Percentiles rank a stretch among this genome's conserved stretches.
Evolutionary conservation across 1,284 basidiomycete genomes (phyloP).

Genomic region (Papiliotrema terrestris): DNA sequence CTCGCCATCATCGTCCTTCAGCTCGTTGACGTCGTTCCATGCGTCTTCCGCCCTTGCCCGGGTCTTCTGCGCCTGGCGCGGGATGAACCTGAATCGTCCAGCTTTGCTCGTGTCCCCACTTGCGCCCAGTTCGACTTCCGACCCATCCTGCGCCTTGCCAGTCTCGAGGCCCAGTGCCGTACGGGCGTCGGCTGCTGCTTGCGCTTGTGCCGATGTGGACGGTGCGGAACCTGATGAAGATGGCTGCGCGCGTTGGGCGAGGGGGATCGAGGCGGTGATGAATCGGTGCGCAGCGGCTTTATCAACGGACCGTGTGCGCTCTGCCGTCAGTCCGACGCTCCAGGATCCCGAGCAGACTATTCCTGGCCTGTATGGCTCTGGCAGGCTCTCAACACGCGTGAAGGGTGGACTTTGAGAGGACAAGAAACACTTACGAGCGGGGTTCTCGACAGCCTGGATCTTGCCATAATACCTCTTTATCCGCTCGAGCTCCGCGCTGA

Average conservation of each 20-base stretch:
- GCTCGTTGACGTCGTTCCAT: too few relatives aligned
- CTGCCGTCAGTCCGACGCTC: background rate
- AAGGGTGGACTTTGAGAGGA: too few relatives aligned
- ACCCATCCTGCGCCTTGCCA: background rate
- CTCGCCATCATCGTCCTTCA: background rate
- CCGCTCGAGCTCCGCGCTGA: slow-evolving; percentile 40
- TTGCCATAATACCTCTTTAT: slow-evolving; percentile 45
- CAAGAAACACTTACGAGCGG: background rate
- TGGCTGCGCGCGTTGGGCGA: slow-evolving; percentile 14
- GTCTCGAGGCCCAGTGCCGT: background rate
- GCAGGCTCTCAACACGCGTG: too few relatives aligned
- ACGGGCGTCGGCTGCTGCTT: slow-evolving; percentile 15
- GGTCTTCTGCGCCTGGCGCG: slow-evolving; percentile 18
- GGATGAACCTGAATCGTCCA: slow-evolving; percentile 28
- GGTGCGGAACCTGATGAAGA: slow-evolving; percentile 6
- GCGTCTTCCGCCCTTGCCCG: slow-evolving; percentile 8
- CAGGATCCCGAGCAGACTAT: too few relatives aligned
- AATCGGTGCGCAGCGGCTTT: slow-evolving; percentile 35
- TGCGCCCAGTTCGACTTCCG: background rate
- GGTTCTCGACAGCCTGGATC: slow-evolving; percentile 32
- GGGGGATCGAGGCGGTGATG: slow-evolving; percentile 31
- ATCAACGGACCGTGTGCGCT: slow-evolving; percentile 25
- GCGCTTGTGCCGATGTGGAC: slow-evolving; percentile 9
- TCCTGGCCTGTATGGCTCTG: too few relatives aligned
- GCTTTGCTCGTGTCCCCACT: background rate